phyloP scores from a whole-genome alignment of 768 basidiomycete genomes.

The Mycena vitilis region DNA sequence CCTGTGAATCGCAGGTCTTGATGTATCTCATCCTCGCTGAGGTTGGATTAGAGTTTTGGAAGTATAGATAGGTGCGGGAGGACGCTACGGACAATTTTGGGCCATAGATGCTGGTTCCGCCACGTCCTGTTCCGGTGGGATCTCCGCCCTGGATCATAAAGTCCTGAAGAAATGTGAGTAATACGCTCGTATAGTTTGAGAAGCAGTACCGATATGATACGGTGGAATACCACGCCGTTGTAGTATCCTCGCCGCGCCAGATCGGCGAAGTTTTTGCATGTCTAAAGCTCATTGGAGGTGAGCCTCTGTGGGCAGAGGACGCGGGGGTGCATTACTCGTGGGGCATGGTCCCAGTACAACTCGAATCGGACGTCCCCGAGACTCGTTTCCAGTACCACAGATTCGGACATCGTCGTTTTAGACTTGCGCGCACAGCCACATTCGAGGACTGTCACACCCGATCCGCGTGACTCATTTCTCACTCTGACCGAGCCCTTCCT shows the following conservation, averaged over 20 bases:
- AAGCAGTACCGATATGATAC: constrained; percentile 81
- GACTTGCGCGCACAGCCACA: constrained; percentile 22
- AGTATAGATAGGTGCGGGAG: constrained; percentile 3
- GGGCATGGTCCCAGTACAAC: constrained; percentile 94
- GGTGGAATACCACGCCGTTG: constrained; percentile 90
- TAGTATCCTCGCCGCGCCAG: constrained; percentile 94
- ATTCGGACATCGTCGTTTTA: constrained; percentile 51
- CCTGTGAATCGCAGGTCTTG: constrained; percentile 94
- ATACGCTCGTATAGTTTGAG: neutral
- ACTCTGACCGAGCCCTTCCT: neutral
- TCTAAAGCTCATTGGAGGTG: constrained; percentile 58
- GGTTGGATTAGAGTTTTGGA: constrained; percentile 2
- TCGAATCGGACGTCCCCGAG: constrained; percentile 91
- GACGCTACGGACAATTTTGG: constrained; percentile 77
- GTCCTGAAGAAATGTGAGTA: constrained; percentile 61
- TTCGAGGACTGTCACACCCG: neutral
- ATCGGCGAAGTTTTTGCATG: constrained; percentile 95
- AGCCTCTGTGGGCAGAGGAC: constrained; percentile 4
- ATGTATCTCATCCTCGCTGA: constrained; percentile 90
- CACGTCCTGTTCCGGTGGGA: constrained; percentile 95
- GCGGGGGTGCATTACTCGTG: constrained; percentile 60
- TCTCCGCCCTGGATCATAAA: constrained; percentile 98
- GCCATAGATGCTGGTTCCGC: constrained; percentile 90
- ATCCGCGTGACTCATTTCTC: constrained; percentile 6
- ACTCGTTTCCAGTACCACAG: constrained; percentile 84